Evolutionary conservation across 352 stramenopile species (phyloP).

Genomic region (Phytophthora lateralis): DNA sequence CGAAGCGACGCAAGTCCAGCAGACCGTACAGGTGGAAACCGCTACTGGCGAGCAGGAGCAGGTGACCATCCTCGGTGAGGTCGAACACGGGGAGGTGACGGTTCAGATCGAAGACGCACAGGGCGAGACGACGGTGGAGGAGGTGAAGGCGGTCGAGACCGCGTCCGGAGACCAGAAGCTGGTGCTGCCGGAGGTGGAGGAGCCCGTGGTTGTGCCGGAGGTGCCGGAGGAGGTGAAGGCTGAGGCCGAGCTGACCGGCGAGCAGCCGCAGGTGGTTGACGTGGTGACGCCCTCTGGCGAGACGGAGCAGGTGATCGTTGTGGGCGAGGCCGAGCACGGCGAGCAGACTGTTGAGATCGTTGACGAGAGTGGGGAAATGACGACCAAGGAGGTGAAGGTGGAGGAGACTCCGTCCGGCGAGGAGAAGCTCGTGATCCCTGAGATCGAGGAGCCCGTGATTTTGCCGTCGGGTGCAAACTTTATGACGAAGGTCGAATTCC

Average conservation of each 20-base stretch:
- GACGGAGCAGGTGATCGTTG: constrained; percentile 3
- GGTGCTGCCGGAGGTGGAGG: neutral
- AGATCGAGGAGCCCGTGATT: neutral
- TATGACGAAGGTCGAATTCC: constrained; percentile 58
- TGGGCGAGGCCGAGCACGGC: constrained; percentile 6
- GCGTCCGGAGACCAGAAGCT: neutral
- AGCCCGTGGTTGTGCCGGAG: too few species aligned
- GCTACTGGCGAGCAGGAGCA: constrained; percentile 3
- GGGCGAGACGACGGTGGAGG: neutral
- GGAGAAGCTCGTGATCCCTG: neutral
- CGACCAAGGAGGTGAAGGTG: neutral
- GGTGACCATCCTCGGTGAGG: constrained; percentile 4
- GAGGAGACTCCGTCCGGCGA: neutral
- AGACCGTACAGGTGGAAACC: neutral
- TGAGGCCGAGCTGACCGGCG: constrained; percentile 6
- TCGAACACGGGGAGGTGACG: constrained; percentile 2
- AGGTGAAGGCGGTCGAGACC: constrained; percentile 9
- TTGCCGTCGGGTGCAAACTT: too few species aligned
- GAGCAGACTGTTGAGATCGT: constrained; percentile 1
- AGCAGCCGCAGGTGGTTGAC: constrained; percentile 15
- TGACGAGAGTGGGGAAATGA: neutral
- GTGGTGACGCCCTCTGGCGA: constrained; percentile 8
- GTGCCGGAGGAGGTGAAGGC: constrained; percentile 32
- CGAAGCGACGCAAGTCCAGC: neutral
- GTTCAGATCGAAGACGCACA: constrained; percentile 4